Evolutionary conservation across 306 rosid species (phyloP).

Genomic region (Astragalus membranaceus): DNA sequence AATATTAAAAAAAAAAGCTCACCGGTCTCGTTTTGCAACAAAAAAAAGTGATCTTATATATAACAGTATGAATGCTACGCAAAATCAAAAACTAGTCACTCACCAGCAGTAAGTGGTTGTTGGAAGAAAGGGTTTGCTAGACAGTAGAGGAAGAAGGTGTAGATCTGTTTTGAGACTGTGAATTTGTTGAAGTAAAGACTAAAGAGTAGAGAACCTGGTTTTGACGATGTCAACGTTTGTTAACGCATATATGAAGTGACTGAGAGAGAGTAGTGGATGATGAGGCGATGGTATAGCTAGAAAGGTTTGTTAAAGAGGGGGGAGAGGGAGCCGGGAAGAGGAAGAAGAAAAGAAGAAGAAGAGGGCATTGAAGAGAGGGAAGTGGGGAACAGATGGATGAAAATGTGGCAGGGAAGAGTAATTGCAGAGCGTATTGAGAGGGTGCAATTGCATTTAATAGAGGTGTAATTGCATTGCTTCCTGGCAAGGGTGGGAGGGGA

Average conservation of each 20-base stretch:
- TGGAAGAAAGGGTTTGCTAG: not conserved
- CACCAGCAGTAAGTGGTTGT: not conserved
- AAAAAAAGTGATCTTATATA: too few species aligned
- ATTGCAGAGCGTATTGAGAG: constrained; percentile 97
- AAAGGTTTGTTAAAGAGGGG: not conserved
- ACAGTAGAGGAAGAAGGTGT: not conserved
- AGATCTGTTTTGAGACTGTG: not conserved
- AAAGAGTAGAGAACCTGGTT: not conserved
- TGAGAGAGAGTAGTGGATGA: not conserved
- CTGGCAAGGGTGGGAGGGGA: constrained; percentile 17
- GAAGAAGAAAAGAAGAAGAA: not conserved
- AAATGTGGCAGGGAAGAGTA: constrained; percentile 65
- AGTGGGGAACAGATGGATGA: constrained; percentile 41
- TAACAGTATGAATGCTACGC: not conserved
- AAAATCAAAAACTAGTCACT: not conserved
- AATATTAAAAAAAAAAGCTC: not conserved
- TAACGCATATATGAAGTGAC: not conserved
- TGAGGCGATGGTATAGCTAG: not conserved
- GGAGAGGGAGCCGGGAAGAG: not conserved
- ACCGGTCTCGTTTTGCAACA: not conserved
- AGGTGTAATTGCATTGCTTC: constrained; percentile 56
- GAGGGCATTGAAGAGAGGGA: constrained; percentile 28
- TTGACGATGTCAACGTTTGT: not conserved
- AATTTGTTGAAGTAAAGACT: not conserved
- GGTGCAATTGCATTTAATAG: constrained; percentile 97